Conservation (phyloP, 495 filamentous ascomycete species). For the Penicillium silybi region DNA sequence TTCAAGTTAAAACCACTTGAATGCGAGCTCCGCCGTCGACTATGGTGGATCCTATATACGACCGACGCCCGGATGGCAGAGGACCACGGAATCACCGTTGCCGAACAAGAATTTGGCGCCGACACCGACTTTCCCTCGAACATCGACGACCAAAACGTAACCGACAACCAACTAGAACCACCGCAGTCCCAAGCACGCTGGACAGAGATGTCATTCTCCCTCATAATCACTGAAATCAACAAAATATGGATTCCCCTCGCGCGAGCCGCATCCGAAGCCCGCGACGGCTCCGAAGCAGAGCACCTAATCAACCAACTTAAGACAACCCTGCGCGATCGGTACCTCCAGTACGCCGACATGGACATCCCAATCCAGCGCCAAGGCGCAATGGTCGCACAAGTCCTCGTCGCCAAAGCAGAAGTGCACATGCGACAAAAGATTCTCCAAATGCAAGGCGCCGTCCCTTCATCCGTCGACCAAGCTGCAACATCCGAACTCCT, state of each 20-base stretch:
- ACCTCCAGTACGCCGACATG: slow-evolving; percentile 22
- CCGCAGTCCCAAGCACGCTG: slow-evolving; percentile 9
- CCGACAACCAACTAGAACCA: neutral
- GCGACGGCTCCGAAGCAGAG: slow-evolving; percentile 12
- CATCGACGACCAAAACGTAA: slow-evolving; percentile 25
- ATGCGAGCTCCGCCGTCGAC: slow-evolving; percentile 40
- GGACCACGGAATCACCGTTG: slow-evolving; percentile 33
- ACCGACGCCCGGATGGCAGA: slow-evolving; percentile 33
- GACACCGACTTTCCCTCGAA: slow-evolving; percentile 28
- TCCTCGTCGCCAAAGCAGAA: slow-evolving; percentile 23
- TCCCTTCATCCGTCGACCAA: neutral
- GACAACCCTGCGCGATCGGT: slow-evolving; percentile 15
- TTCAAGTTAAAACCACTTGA: slow-evolving; percentile 36
- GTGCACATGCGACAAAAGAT: slow-evolving; percentile 24
- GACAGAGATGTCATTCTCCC: slow-evolving; percentile 29
- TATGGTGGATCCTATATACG: slow-evolving; percentile 41
- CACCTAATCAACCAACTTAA: slow-evolving; percentile 19
- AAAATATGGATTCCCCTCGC: slow-evolving; percentile 2
- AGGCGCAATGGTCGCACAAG: slow-evolving; percentile 18
- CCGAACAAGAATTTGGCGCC: slow-evolving; percentile 16
- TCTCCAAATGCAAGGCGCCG: slow-evolving; percentile 10
- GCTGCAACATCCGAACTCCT: slow-evolving; percentile 12
- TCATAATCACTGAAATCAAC: slow-evolving; percentile 35
- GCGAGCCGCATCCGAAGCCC: neutral
- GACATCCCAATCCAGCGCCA: slow-evolving; percentile 33